A percentile compares a stretch with the other conserved stretches of the same genome.
These are phyloP conservation scores for Sequoia sempervirens DNA, from an alignment of 75 land plant genomes.

Conservation along the genomic window DNA sequence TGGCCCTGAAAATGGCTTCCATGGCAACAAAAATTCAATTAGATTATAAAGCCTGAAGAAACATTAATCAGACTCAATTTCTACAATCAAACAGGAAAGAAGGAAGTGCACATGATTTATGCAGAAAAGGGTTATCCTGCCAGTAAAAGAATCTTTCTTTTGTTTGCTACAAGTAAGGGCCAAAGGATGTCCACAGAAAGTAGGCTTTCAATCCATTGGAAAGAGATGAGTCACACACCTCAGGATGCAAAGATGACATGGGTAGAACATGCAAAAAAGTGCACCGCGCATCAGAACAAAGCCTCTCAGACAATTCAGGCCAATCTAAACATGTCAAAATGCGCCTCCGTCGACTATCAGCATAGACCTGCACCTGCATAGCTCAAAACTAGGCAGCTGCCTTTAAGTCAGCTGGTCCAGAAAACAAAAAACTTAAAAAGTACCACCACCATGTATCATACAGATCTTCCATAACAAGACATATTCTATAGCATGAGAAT, in stretches of 20 bases:
- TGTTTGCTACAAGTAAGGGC: neutral
- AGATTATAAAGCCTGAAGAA: neutral
- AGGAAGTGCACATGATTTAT: neutral
- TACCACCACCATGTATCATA: neutral
- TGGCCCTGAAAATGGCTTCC: neutral
- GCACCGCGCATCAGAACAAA: slow-evolving; percentile 37
- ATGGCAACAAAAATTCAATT: neutral
- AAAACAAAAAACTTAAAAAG: neutral
- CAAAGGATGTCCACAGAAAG: neutral
- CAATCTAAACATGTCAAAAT: slow-evolving; percentile 47
- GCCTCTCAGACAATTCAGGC: slow-evolving; percentile 49
- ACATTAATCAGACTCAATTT: neutral
- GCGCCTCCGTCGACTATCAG: slow-evolving; percentile 40
- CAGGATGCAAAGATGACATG: slow-evolving; percentile 37
- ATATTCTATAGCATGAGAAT: neutral
- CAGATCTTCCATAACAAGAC: slow-evolving; percentile 6
- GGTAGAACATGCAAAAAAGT: slow-evolving; percentile 65
- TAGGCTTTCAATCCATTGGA: neutral
- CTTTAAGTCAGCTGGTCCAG: slow-evolving; percentile 10
- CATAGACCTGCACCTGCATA: slow-evolving; percentile 42
- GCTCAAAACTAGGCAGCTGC: slow-evolving; percentile 1
- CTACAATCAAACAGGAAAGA: neutral
- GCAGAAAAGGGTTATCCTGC: neutral
- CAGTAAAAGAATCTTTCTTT: neutral
- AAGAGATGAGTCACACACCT: slow-evolving; percentile 22